Evolutionary conservation across 75 land plant genomes (phyloP), one percentile per base, ranked within the genome.

Genomic region (Pinus tabuliformis): DNA sequence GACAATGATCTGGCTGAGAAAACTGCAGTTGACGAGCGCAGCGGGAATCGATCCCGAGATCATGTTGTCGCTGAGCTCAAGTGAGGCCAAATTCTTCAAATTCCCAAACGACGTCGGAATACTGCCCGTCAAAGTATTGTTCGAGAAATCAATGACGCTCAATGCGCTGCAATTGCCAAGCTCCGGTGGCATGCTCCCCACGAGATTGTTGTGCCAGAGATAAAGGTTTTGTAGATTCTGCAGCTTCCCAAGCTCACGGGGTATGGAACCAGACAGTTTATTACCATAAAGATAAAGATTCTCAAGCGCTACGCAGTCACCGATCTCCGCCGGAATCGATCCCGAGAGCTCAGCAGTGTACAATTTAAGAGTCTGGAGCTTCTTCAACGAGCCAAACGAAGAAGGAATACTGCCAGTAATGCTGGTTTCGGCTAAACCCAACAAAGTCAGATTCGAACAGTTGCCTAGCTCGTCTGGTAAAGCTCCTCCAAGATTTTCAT

Each of bases 401-500:
- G 78, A 14, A 0, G 96, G 96, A 15, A 93, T 77, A n/a, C 65
- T 65, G 1, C 99, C 99, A 11, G 91, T 80, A 14, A 96, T 73
- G 75, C 87, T 83, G 16, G 94, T 92, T 61, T 86, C 97, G 1
- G 94, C 94, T 0, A 93, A 73, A 1, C 94, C 97, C 28, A 96
- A 22, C 80, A 85, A 82, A 4, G 62, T 60, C 42, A 97, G 80
- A 57, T 79, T 84, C 37, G 78, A 75, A 81, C 92, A 92, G 76
- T 88, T 91, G 0, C 93, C 89, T 15, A 97, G 88, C 83, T 91
- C 92, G 11, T 76, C 33, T 3, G 99, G 98, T 11, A 97, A 70
- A 2, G 81, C 78, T 11, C 99, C 98, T 12, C 72, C 75, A 13
- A 97, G 70, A n/a, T 86, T 80, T 73, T 80, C 87, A 79, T 97